Conservation (phyloP, 2,329 filamentous ascomycete genomes). For the Paradendryphiella salina region DNA sequence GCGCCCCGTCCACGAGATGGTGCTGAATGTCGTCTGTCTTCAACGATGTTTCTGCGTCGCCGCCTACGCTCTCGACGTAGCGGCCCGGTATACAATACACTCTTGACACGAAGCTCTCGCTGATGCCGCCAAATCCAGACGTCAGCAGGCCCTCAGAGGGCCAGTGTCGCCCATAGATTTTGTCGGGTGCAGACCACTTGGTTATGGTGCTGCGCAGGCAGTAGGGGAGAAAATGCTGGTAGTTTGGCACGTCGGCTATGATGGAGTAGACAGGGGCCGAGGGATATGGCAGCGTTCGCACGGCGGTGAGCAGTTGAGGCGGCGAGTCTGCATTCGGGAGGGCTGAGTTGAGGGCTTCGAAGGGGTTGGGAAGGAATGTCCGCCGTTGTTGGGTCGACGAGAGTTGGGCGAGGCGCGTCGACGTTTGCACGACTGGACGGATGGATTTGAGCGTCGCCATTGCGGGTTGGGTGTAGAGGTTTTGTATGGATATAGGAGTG, state of each 20-base stretch:
- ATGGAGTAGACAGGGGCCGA: constrained; percentile 73
- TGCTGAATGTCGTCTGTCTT: constrained; percentile 47
- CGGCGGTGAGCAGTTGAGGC: constrained; percentile 69
- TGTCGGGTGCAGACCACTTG: constrained; percentile 64
- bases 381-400: constrained; percentile 36
- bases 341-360: constrained; percentile 45
- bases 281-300: constrained; percentile 76
- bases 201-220: constrained; percentile 79
- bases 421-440: constrained; percentile 44
- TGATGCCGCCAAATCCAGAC: constrained; percentile 81
- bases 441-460: constrained; percentile 39
- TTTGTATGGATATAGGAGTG: not conserved
- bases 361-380: constrained; percentile 52
- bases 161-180: constrained; percentile 56
- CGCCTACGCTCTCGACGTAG: constrained; percentile 77
- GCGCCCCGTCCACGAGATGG: constrained; percentile 38
- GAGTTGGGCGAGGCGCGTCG: constrained; percentile 15
- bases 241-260: constrained; percentile 82
- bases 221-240: constrained; percentile 88
- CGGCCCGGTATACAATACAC: constrained; percentile 75
- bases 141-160: constrained; percentile 78
- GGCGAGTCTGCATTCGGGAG: constrained; percentile 40
- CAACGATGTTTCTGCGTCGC: constrained; percentile 56
- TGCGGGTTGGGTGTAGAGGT: constrained; percentile 2
- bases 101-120: constrained; percentile 79